Base-by-base conservation (phyloP, 495 filamentous ascomycete species). In the Podospora fimiseda region DNA sequence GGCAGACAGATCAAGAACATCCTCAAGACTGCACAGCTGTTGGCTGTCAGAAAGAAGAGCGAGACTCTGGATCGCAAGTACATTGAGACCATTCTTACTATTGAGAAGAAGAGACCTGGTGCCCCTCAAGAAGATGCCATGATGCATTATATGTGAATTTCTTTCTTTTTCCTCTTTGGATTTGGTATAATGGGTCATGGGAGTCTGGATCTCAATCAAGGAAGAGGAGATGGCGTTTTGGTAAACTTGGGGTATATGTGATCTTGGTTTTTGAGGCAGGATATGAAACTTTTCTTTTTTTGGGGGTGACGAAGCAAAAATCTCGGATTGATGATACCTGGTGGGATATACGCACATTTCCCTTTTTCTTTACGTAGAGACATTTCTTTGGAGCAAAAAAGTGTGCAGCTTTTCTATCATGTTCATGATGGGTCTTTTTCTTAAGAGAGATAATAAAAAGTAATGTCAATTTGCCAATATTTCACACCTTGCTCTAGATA, bases 1-100 rank as follows among this genome's bases (percentile, higher is more conserved):
- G 71, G 70, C 15, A 64, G 68, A 8, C 59, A 67, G 55, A 80
- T 81, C 55, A 81, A 78, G 67, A 80, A 81, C 43, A 59, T 77
- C 9, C 53, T 80, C 40, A 77, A 77, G 60, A 77, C 75, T 11
- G 66, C 68, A 7, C 64, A 69, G 52, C 53, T 71, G 20, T 50
- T 71, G 13, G 68, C 68, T 6, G 43, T 57, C 2, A 48, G 61
- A 9, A 59, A 59, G 48, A 66, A 66, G 58, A 66, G 59, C 57
- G 27, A 41, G 23, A 60, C 52, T 7, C 55, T 66, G 9, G 55
- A 66, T 20, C 55, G 61, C 16, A 56, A 56, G 51, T 66, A 55
- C 30, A 60, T 66, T 37, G 61, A 66, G 41, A 66, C 64, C 9
- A 41, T 66, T 1, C 52, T 66, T 30, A 50, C 56, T 1, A 64